These are phyloP conservation scores for Deinandra increscens DNA, from an alignment of 129 eudicot genomes.

Conservation along the genomic window DNA sequence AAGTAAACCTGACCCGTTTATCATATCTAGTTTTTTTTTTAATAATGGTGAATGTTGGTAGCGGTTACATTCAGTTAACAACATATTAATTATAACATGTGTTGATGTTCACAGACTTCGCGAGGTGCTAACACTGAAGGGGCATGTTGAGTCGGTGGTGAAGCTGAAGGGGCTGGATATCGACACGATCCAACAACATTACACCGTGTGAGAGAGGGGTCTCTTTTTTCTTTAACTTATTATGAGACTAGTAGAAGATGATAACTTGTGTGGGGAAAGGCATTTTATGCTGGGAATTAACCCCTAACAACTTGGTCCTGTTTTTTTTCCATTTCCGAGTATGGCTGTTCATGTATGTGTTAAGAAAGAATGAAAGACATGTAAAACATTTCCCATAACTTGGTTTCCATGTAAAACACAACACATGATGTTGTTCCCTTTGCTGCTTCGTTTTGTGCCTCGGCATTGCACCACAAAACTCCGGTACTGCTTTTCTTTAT, in stretches of 20 bases:
- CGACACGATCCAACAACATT: slow-evolving; percentile 88
- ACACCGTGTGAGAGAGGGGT: slow-evolving; percentile 60
- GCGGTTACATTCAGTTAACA: not conserved
- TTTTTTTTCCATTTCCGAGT: not conserved
- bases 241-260: slow-evolving; percentile 39
- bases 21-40: not conserved
- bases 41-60: not conserved
- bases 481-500: no score
- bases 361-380: slow-evolving; percentile 33
- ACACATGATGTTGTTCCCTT: no score
- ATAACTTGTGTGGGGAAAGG: slow-evolving; percentile 31
- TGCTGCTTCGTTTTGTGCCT: not conserved
- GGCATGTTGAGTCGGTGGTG: slow-evolving; percentile 97
- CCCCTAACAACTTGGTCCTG: not conserved
- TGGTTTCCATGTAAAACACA: not conserved
- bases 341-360: slow-evolving; percentile 23
- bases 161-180: slow-evolving; percentile 92
- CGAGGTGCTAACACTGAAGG: slow-evolving; percentile 90
- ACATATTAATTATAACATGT: not conserved
- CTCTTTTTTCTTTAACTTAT: slow-evolving; percentile 16
- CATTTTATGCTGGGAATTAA: slow-evolving; percentile 33
- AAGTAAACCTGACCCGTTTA: not conserved
- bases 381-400: slow-evolving; percentile 27
- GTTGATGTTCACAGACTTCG: slow-evolving; percentile 55
- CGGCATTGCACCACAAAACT: not conserved